Evolutionary conservation across 352 stramenopile species (phyloP), one percentile per base, ranked within the genome.

Genomic region (Phytophthora hybrid): DNA sequence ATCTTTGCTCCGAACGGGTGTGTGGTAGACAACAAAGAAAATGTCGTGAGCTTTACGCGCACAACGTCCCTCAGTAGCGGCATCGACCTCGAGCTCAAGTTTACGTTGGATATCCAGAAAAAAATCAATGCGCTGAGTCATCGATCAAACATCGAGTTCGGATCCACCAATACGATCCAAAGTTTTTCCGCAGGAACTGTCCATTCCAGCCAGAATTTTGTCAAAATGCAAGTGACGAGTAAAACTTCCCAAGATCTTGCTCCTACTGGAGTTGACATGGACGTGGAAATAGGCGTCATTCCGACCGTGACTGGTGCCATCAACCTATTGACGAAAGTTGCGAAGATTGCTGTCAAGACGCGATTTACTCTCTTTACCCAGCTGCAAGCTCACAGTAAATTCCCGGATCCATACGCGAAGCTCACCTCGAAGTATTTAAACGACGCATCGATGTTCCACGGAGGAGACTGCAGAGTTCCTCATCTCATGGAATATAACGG

Each of bases 401-500:
- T 53, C 46, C 49, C 49, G 3, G 4, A 14, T 31, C 49, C 9
- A 2, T 32, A 31, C 10, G 8, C n/a, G 49, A 18, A 18, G 7
- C 49, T 55, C 1, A 18, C 49, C 0, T 55, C 49, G 10, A 31
- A 29, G 18, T 55, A 55, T 9, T 4, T 55, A 4, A 31, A 55
- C 5, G 16, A 51, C 3, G 18, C 18, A 13, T 23, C 44, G 14
- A 11, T 51, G 44, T 21, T 23, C 19, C 31, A 52, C 18, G 54
- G 21, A n/a, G 62, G 62, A 16, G 26, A 69, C 23, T 69, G 62
- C 41, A 46, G 19, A 11, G 10, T 14, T 10, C 37, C 62, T 0
- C 62, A 69, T 10, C 56, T 69, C 52, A 46, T 62, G 52, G 34
- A 62, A 13, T 69, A 62, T 39, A 57, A 53, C 19, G 26, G 7